Evolutionary conservation across 2,329 filamentous ascomycete genomes (phyloP).

Genomic region (Aspergillus texensis): DNA sequence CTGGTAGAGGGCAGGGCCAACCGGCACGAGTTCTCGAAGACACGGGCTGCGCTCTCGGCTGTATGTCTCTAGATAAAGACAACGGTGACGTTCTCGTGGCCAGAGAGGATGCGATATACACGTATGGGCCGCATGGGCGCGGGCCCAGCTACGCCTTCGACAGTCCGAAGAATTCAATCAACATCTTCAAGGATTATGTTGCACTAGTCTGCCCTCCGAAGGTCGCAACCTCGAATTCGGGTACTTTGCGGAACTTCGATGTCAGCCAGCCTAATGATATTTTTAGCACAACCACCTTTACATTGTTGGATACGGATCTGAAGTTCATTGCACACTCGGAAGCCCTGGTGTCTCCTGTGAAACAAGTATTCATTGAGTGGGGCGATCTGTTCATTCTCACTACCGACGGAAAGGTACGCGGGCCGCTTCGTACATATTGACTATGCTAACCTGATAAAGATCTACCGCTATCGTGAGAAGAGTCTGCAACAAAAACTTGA

Average conservation of each 20-base stretch:
- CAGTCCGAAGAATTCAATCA: conserved; percentile 80
- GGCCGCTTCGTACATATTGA: background rate
- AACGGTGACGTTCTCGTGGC: conserved; percentile 89
- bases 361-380: conserved; percentile 83
- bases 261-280: conserved; percentile 72
- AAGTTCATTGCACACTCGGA: conserved; percentile 90
- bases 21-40: conserved; percentile 88
- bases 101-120: conserved; percentile 92
- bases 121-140: conserved; percentile 81
- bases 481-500: conserved; percentile 87
- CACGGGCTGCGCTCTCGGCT: conserved; percentile 85
- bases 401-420: conserved; percentile 80
- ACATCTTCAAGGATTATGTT: conserved; percentile 81
- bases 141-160: conserved; percentile 91
- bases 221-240: conserved; percentile 56
- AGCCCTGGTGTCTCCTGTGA: conserved; percentile 77
- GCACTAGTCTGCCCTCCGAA: conserved; percentile 80
- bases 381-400: conserved; percentile 88
- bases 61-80: conserved; percentile 83
- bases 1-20: conserved; percentile 85
- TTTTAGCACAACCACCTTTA: conserved; percentile 85
- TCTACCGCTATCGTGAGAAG: conserved; percentile 89
- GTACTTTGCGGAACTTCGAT: conserved; percentile 73
- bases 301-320: conserved; percentile 86
- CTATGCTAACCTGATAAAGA: conserved; percentile 52